Conservation (phyloP, 2,329 filamentous ascomycete genomes). For the Fusarium pseudonygamai region DNA sequence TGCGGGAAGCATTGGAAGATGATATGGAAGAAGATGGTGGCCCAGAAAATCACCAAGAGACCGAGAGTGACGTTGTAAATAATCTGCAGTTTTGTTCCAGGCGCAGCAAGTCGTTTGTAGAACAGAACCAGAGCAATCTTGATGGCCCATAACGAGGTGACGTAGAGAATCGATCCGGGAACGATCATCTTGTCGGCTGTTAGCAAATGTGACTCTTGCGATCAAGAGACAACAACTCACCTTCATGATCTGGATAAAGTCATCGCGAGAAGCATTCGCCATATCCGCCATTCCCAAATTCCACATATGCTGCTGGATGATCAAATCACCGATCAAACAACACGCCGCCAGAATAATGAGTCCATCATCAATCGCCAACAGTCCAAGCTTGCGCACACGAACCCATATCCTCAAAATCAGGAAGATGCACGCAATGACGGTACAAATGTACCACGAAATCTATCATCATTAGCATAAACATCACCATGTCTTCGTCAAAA, state of each 20-base stretch:
- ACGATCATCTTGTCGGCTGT: constrained; percentile 47
- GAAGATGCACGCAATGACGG: constrained; percentile 30
- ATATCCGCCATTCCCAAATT: constrained; percentile 42
- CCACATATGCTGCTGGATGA: constrained; percentile 41
- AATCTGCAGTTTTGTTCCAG: constrained; percentile 47
- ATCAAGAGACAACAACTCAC: background rate
- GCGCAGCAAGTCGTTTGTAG: constrained; percentile 52
- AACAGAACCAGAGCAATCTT: constrained; percentile 54
- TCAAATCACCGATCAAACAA: constrained; percentile 36
- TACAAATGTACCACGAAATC: constrained; percentile 41
- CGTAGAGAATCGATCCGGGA: constrained; percentile 53
- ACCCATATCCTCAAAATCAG: constrained; percentile 32
- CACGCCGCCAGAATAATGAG: constrained; percentile 28
- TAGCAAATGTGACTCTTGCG: background rate
- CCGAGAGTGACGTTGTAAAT: constrained; percentile 51
- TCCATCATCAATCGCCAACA: constrained; percentile 29
- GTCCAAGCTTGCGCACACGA: constrained; percentile 28
- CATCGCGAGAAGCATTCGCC: constrained; percentile 24
- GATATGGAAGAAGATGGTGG: constrained; percentile 51
- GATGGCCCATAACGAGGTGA: constrained; percentile 53
- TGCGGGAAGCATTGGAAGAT: constrained; percentile 52
- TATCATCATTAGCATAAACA: background rate
- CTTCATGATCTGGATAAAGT: constrained; percentile 43
- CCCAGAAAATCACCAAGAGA: constrained; percentile 44
- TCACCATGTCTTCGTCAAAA: fast-evolving